Percentiles rank a stretch among this genome's conserved stretches.
phyloP scores from a whole-genome alignment of 169 alveolate species.

The Miamiensis avidus region DNA sequence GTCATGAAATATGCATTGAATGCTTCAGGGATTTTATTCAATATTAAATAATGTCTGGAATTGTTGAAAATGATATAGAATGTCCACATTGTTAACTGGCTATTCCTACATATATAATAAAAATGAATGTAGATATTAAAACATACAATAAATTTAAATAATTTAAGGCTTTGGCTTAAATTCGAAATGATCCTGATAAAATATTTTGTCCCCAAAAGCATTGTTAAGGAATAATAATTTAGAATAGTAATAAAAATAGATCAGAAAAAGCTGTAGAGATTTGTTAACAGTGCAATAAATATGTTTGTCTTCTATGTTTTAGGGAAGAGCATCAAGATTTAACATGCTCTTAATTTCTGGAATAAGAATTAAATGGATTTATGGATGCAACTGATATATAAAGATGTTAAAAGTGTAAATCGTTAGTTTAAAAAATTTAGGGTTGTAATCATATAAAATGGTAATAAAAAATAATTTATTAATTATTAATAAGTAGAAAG shows the following conservation, averaged over 20 bases:
- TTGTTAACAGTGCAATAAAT: not conserved
- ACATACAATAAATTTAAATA: slow-evolving; percentile 1
- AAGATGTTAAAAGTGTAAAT: slow-evolving; percentile 18
- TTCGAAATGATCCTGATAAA: slow-evolving; percentile 9
- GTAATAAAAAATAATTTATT: not conserved
- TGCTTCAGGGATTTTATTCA: slow-evolving; percentile 4
- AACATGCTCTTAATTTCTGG: slow-evolving; percentile 1
- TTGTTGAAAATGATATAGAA: slow-evolving; percentile 6
- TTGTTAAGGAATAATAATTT: not conserved
- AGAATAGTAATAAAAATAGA: not conserved
- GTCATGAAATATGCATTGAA: slow-evolving; percentile 17
- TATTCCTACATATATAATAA: not conserved
- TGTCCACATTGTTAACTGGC: slow-evolving; percentile 14
- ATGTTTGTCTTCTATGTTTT: slow-evolving; percentile 2
- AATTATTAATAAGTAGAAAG: not conserved
- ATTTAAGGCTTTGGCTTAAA: not conserved
- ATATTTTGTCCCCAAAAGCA: slow-evolving; percentile 4
- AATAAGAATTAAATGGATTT: slow-evolving; percentile 9
- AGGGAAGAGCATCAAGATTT: slow-evolving; percentile 3
- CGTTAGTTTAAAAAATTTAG: slow-evolving; percentile 6
- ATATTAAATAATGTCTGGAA: slow-evolving; percentile 2
- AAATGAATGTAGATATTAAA: not conserved
- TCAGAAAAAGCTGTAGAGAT: not conserved
- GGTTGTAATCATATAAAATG: slow-evolving; percentile 25
- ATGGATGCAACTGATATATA: slow-evolving; percentile 11